These are phyloP conservation scores for Fagus sylvatica DNA, from an alignment of 306 rosid species.

Conservation along the genomic window DNA sequence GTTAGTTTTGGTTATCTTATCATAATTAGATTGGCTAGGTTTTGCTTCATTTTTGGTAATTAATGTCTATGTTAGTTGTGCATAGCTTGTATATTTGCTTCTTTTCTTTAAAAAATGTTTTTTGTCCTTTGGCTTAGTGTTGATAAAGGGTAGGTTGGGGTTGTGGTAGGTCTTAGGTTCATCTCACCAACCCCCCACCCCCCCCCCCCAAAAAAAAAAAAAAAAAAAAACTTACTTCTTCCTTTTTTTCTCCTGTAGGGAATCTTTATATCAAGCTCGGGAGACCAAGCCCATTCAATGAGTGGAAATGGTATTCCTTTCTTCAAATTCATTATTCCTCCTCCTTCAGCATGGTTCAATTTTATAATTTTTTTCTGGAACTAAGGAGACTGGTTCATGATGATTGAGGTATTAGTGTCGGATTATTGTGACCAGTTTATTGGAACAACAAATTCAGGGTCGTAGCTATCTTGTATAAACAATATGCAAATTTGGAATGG, in stretches of 20 bases:
- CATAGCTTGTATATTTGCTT: neutral
- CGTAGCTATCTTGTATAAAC: neutral
- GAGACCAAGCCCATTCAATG: conserved; percentile 84
- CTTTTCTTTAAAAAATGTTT: neutral
- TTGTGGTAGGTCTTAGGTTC: neutral
- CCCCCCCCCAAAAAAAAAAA: neutral
- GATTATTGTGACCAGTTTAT: conserved; percentile 14
- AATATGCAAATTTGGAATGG: neutral
- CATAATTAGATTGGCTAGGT: conserved; percentile 5
- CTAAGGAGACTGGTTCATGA: conserved; percentile 19
- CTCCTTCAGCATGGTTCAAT: conserved; percentile 21
- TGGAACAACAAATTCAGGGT: conserved; percentile 1
- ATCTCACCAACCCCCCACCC: neutral
- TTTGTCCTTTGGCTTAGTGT: neutral
- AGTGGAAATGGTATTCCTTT: conserved; percentile 88
- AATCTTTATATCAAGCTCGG: conserved; percentile 83
- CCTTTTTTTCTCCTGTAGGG: conserved; percentile 53
- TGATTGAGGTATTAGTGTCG: neutral
- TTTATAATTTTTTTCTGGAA: conserved; percentile 12
- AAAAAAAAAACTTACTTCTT: neutral
- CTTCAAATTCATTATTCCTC: conserved; percentile 10
- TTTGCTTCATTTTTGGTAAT: conserved; percentile 5
- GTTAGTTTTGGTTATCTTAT: conserved; percentile 39
- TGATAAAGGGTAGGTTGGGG: neutral
- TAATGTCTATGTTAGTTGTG: conserved; percentile 3